A percentile compares a stretch with the other conserved stretches of the same genome.
These are phyloP conservation scores for Reutealis trisperma DNA, from an alignment of 345 rosid species.

Conservation along the genomic window DNA sequence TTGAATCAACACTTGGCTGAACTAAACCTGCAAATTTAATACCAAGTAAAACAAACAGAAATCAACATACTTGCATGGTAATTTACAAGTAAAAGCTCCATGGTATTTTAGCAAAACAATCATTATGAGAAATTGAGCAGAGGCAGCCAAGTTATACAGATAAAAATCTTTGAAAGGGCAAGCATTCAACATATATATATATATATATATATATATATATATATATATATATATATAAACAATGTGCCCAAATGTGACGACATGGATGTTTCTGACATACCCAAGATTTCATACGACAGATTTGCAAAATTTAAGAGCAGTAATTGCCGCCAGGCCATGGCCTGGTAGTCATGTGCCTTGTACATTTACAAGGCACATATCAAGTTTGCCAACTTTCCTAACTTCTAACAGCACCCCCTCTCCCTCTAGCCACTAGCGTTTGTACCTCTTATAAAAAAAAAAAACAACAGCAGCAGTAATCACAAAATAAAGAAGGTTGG, in stretches of 20 bases:
- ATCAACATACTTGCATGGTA: not conserved
- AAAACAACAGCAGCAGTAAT: no score
- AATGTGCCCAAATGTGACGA: not conserved
- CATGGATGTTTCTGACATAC: not conserved
- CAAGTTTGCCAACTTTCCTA: no score
- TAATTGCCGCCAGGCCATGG: no score
- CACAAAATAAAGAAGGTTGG: not conserved
- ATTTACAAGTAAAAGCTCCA: not conserved
- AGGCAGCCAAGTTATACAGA: not conserved
- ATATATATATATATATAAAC: no score
- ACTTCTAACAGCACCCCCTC: no score
- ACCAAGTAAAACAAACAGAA: not conserved
- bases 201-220: no score
- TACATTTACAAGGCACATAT: no score
- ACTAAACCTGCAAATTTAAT: conserved; percentile 28
- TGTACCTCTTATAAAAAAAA: no score
- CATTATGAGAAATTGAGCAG: not conserved
- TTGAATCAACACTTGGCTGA: conserved; percentile 39
- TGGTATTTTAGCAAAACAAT: not conserved
- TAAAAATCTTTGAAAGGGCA: not conserved
- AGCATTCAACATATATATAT: no score
- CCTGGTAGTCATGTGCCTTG: no score
- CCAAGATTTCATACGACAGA: not conserved
- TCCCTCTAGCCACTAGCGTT: no score
- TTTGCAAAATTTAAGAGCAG: not conserved